Conservation (phyloP, 225 moss, liverwort and hornwort genomes). For the Climacium dendroides region DNA sequence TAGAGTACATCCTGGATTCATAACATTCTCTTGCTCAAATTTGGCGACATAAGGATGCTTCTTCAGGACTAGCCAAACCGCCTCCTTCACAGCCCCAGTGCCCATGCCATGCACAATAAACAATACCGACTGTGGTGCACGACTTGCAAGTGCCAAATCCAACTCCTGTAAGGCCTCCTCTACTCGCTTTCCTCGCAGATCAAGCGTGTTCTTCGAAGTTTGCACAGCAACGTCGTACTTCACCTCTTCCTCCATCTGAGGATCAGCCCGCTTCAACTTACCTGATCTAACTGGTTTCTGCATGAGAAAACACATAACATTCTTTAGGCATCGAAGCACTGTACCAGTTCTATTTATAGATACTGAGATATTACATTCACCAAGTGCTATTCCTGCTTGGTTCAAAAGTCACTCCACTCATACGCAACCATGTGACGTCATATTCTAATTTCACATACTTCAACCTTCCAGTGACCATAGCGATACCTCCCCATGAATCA, state of each 20-base stretch:
- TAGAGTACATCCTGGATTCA: slow-evolving; percentile 90
- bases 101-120: slow-evolving; percentile 94
- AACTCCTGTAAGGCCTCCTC: slow-evolving; percentile 78
- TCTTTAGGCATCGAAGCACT: not conserved
- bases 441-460: not conserved
- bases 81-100: slow-evolving; percentile 91
- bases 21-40: slow-evolving; percentile 76
- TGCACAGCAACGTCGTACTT: slow-evolving; percentile 76
- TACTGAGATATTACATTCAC: not conserved
- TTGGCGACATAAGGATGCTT: slow-evolving; percentile 82
- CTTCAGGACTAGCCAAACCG: slow-evolving; percentile 52
- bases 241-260: slow-evolving; percentile 11
- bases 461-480: not conserved
- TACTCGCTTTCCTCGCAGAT: slow-evolving; percentile 76
- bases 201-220: slow-evolving; percentile 81
- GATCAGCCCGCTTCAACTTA: slow-evolving; percentile 11
- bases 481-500: not conserved
- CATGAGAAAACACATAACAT: not conserved
- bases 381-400: not conserved
- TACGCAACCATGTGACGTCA: not conserved
- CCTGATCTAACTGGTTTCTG: slow-evolving; percentile 31
- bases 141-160: slow-evolving; percentile 50
- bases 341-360: not conserved
- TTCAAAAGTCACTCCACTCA: not conserved
- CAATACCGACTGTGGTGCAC: slow-evolving; percentile 52